Evolutionary conservation across 805 yeast species (phyloP), one percentile per base, ranked within the genome.

Genomic region (Yarrowia porcina): DNA sequence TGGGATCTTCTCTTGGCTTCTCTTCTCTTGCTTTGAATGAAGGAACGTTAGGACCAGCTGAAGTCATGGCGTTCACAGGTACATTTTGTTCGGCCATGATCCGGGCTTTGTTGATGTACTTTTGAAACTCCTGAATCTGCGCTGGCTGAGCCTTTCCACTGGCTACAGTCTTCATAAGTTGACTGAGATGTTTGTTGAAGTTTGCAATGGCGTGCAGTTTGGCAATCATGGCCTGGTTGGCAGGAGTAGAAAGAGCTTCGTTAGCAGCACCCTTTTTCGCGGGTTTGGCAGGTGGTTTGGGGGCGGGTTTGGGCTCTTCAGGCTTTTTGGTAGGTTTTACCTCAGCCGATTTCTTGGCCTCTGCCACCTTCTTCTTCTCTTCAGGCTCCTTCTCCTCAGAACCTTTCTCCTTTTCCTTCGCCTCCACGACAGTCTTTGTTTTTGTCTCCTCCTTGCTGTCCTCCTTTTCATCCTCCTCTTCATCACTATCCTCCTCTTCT

Each of bases 81-180:
- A 56, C 15, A 18, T 56, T 56, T 13, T 56, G 44, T 8, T 56
- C 61, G 11, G 61, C 61, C 61, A 56, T 56, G 11, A 39, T 20
- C 2, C 88, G 81, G 0, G 97, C 97, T 62, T 84, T 78, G 64
- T 83, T 85, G 63, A 93, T 90, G 68, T 88, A 89, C 20, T 82
- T 85, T 72, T 92, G 96, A 72, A 93, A 93, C 49, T 83, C 85
- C 23, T 82, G 76, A 17, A 93, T 87, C 72, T 90, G 93, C 7
- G 81, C 85, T 5, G 83, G 81, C 0, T 84, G 73, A 0, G 97
- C 97, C 23, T 78, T 80, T 4, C 96, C 96, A 63, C 87, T 82
- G 0, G 98, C 97, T 1, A 93, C 97, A 5, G 80, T 82, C 66
- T 86, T 85, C 97, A 93, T 91, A 60, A 93, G 75, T 0, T 80